Evolutionary conservation across 495 filamentous ascomycete genomes (phyloP).

Genomic region (Penicillium flavigenum): DNA sequence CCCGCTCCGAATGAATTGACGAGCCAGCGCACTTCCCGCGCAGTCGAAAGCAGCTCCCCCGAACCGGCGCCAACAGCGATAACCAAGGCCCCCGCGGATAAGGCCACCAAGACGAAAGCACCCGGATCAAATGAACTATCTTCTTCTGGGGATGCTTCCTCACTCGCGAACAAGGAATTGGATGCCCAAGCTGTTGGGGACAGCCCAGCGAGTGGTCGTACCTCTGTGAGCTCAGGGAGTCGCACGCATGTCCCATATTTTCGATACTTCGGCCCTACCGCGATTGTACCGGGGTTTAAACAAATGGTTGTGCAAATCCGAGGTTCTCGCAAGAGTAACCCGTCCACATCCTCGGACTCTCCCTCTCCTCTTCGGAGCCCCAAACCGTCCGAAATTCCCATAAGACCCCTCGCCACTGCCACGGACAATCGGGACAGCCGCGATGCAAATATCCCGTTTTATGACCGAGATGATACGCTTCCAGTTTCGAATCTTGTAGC

Average conservation of each 20-base stretch:
- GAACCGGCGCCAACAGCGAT: constrained; percentile 21
- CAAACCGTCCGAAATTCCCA: constrained; percentile 25
- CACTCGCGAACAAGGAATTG: constrained; percentile 31
- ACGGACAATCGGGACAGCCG: constrained; percentile 46
- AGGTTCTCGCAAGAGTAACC: constrained; percentile 49
- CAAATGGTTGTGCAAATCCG: constrained; percentile 80
- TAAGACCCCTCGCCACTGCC: constrained; percentile 28
- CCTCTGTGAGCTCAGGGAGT: constrained; percentile 40
- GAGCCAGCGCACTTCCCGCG: constrained; percentile 18
- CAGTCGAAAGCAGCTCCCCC: constrained; percentile 35
- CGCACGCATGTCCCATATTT: constrained; percentile 80
- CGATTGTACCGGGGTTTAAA: constrained; percentile 89
- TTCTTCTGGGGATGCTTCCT: constrained; percentile 23
- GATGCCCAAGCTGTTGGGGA: constrained; percentile 32
- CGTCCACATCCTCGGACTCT: constrained; percentile 49
- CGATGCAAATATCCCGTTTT: constrained; percentile 70
- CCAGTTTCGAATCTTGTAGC: constrained; percentile 70
- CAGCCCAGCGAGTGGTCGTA: constrained; percentile 46
- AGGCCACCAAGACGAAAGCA: constrained; percentile 23
- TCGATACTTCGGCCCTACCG: constrained; percentile 82
- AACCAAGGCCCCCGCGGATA: constrained; percentile 13
- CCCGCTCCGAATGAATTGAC: constrained; percentile 21
- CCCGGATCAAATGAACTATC: constrained; percentile 23
- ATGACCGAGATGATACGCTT: constrained; percentile 66
- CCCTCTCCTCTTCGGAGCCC: constrained; percentile 40